Evolutionary conservation across 1,284 basidiomycete genomes (phyloP).

Genomic region (Vanrija sp.): DNA sequence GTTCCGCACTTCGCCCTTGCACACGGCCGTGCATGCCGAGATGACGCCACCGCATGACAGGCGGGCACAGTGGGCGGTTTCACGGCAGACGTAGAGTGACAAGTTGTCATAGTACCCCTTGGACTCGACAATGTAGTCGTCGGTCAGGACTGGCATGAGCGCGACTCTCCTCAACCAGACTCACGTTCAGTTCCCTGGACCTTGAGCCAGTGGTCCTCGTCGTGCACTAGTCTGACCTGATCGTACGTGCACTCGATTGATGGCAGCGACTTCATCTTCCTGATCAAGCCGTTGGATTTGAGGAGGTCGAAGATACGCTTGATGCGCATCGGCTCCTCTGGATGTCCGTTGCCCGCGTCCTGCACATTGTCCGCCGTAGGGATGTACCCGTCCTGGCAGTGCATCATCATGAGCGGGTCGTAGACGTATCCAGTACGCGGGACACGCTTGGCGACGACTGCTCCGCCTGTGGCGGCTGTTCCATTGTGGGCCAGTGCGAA

Average conservation of each 20-base stretch:
- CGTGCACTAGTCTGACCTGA: constrained; percentile 85
- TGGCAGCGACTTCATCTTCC: constrained; percentile 71
- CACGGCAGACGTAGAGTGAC: constrained; percentile 85
- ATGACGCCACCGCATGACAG: constrained; percentile 93
- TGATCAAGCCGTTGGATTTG: constrained; percentile 58
- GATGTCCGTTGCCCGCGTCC: constrained; percentile 56
- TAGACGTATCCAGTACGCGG: constrained; percentile 74
- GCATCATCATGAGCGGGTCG: constrained; percentile 79
- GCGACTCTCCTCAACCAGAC: constrained; percentile 5
- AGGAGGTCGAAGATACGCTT: constrained; percentile 70
- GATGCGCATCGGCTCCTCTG: constrained; percentile 85
- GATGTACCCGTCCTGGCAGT: constrained; percentile 52
- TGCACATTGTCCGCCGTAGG: constrained; percentile 51
- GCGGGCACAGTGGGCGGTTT: constrained; percentile 77
- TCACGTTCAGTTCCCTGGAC: constrained; percentile 59
- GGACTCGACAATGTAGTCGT: constrained; percentile 67
- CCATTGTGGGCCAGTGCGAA: no score
- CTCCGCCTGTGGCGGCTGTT: no score
- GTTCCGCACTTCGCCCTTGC: constrained; percentile 73
- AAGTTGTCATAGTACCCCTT: constrained; percentile 78
- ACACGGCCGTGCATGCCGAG: constrained; percentile 83
- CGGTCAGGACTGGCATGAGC: constrained; percentile 58
- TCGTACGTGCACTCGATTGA: constrained; percentile 68
- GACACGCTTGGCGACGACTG: no score
- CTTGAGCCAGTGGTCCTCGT: constrained; percentile 83